Conservation (phyloP, 768 basidiomycete genomes). For the Boletus sp. region DNA sequence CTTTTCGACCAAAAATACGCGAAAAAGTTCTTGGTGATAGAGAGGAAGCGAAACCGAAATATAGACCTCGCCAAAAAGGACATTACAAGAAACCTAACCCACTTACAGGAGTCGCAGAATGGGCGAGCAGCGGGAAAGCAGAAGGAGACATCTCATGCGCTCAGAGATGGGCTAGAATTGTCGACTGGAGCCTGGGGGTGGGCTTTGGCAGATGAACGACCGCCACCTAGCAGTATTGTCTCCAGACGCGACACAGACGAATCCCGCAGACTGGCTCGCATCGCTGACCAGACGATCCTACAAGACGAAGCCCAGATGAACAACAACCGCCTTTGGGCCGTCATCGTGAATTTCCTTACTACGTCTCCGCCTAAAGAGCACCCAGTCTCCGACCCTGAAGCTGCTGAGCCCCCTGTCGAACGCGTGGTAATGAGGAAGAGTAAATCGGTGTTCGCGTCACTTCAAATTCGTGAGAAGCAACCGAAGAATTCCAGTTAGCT, state of each 20-base stretch:
- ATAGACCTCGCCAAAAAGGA: conserved; percentile 65
- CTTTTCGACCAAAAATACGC: conserved; percentile 69
- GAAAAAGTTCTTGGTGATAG: conserved; percentile 53
- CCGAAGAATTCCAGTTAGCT: conserved; percentile 1
- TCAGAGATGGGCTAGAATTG: conserved; percentile 36
- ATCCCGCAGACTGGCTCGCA: conserved; percentile 66
- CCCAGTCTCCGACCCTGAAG: conserved; percentile 21
- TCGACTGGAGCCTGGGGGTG: conserved; percentile 66
- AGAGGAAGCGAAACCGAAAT: conserved; percentile 65
- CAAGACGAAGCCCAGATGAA: conserved; percentile 58
- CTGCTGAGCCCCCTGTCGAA: background rate
- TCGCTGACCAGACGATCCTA: conserved; percentile 67
- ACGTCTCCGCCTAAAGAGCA: conserved; percentile 45
- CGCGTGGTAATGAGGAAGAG: conserved; percentile 18
- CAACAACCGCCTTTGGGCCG: conserved; percentile 71
- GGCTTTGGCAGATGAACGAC: conserved; percentile 85
- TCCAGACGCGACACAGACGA: conserved; percentile 85
- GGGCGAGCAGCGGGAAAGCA: conserved; percentile 22
- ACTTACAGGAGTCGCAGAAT: conserved; percentile 35
- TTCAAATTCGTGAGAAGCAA: conserved; percentile 17
- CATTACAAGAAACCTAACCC: conserved; percentile 49
- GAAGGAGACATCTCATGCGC: conserved; percentile 17
- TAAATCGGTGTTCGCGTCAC: conserved; percentile 26
- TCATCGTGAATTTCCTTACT: conserved; percentile 64
- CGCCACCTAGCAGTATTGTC: conserved; percentile 90